phyloP scores from a whole-genome alignment of 768 basidiomycete genomes.

The Rhodotorula paludigena region DNA sequence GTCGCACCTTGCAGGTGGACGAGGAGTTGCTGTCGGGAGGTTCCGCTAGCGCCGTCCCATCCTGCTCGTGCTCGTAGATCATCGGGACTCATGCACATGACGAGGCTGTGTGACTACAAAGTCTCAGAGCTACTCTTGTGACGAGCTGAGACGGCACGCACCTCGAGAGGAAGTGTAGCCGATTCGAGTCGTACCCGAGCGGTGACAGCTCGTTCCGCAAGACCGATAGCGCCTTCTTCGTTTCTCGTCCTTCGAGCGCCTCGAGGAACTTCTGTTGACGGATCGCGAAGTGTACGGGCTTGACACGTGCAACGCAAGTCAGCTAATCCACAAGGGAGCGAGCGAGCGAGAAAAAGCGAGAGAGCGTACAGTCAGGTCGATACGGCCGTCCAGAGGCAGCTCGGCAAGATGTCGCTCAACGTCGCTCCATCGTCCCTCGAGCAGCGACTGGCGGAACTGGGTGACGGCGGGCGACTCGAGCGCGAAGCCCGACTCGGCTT shows the following conservation, averaged over 20 bases:
- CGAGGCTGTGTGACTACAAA: constrained; percentile 55
- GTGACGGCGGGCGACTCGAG: constrained; percentile 45
- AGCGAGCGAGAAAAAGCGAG: background rate
- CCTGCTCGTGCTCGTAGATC: constrained; percentile 73
- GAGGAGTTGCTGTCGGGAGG: constrained; percentile 71
- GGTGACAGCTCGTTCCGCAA: constrained; percentile 84
- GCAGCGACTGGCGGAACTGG: constrained; percentile 46
- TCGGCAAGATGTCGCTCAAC: constrained; percentile 39
- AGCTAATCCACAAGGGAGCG: background rate
- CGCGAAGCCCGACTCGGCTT: constrained; percentile 50
- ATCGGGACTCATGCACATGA: constrained; percentile 84
- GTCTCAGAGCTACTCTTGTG: constrained; percentile 28
- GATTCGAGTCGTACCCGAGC: constrained; percentile 68
- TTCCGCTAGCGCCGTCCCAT: constrained; percentile 84
- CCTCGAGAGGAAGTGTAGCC: constrained; percentile 84
- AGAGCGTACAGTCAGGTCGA: constrained; percentile 12
- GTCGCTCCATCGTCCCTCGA: constrained; percentile 49
- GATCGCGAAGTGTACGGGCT: constrained; percentile 64
- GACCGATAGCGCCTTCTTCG: constrained; percentile 74
- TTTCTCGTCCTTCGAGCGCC: constrained; percentile 72
- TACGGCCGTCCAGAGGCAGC: constrained; percentile 37
- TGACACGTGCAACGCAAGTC: constrained; percentile 46
- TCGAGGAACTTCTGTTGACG: constrained; percentile 95
- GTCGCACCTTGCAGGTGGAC: constrained; percentile 70
- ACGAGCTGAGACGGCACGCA: too few species aligned